Evolutionary conservation across 768 basidiomycete species (phyloP), one percentile per base, ranked within the genome.

Genomic region (Tephrocybe sp.): DNA sequence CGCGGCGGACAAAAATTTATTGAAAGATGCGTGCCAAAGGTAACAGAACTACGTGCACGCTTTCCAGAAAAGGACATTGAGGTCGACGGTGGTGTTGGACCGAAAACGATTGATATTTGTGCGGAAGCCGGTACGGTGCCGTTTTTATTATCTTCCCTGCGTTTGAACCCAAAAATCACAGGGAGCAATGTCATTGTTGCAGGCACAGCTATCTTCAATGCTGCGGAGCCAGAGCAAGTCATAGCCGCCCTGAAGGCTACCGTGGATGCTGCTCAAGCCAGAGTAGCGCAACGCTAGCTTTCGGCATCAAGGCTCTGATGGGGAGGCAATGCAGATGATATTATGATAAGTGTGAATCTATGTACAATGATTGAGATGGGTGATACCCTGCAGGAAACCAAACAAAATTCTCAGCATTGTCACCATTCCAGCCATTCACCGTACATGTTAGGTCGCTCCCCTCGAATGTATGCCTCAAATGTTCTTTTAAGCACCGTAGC

Each of bases 121-220:
- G 95, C 97, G 2, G 72, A 90, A 50, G 97, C 96, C 34, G 95
- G 94, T 88, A 60, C 44, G 69, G 32, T 13, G 10, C n/a, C n/a
- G n/a, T n/a, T 3, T 23, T 12, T 58, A 12, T 49, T 48, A 41
- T 12, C 5, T 38, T 45, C 44, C 45, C 30, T 49, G 14, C 13
- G 9, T 38, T 5, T 22, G 22, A 31, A 38, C 14, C 19, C n/a
- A 12, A 31, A 39, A 8, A n/a, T 10, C 20, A 33, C 47, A 95
- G 96, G 96, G 17, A 94, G 93, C 70, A 99, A 99, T 62, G 94
- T 99, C 57, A 92, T 98, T 47, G 97, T 99, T 23, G 95, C 97
- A 11, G 97, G 97, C 11, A 98, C 95, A 6, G 94, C 96, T 5
- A 88, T 99, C 54, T 98, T 98, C 63, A 82, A 79, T 36, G 85